A percentile compares a stretch with the other conserved stretches of the same genome.
Evolutionary conservation across 305 asterid species (phyloP).

Genomic region (Rubia peregrina): DNA sequence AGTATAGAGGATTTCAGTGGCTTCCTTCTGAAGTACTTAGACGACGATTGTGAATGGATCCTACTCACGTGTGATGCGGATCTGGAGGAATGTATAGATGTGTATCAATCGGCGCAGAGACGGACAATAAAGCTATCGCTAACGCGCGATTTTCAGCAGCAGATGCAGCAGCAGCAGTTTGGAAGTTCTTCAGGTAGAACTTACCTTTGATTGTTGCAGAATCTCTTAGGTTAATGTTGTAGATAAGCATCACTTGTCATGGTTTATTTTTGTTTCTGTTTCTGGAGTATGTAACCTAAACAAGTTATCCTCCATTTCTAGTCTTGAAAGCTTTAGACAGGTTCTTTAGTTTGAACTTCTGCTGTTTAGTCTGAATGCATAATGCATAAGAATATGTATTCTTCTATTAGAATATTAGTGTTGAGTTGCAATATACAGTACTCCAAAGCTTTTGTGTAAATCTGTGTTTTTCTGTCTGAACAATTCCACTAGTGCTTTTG

Average conservation of each 20-base stretch:
- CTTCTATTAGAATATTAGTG: background rate
- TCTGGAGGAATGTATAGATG: slow-evolving; percentile 70
- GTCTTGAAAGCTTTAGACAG: background rate
- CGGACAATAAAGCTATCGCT: slow-evolving; percentile 58
- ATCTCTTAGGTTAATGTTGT: background rate
- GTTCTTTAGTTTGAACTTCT: background rate
- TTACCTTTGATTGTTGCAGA: slow-evolving; percentile 16
- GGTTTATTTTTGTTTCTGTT: slow-evolving; percentile 1
- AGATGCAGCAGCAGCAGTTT: slow-evolving; percentile 30
- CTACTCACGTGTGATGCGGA: slow-evolving; percentile 81
- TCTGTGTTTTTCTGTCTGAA: slow-evolving; percentile 9
- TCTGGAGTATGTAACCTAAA: background rate
- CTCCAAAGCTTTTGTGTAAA: background rate
- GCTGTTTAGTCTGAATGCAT: background rate
- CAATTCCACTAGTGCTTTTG: background rate
- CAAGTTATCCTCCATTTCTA: background rate
- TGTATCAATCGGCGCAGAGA: slow-evolving; percentile 36
- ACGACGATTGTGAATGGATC: slow-evolving; percentile 94
- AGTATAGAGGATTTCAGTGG: slow-evolving; percentile 43
- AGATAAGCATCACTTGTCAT: background rate
- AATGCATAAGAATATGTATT: background rate
- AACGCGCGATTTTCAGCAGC: slow-evolving; percentile 30
- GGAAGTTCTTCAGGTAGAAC: slow-evolving; percentile 43
- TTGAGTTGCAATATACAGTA: background rate
- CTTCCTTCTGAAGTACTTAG: slow-evolving; percentile 69